phyloP scores from a whole-genome alignment of 2,329 filamentous ascomycete genomes.

The Paracoccidioides lutzii region DNA sequence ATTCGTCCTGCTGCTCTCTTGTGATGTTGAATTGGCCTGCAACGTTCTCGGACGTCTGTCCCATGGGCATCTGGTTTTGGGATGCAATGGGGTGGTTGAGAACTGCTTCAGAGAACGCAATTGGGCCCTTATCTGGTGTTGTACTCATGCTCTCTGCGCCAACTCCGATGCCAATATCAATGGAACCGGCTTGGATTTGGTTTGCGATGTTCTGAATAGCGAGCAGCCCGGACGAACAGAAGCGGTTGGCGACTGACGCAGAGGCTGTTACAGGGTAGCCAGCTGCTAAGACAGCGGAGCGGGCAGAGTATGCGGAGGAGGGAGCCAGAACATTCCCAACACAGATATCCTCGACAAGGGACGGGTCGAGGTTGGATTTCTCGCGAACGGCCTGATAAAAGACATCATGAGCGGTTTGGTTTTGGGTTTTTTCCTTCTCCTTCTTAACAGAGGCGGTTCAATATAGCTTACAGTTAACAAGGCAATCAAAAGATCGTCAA shows the following conservation, averaged over 20 bases:
- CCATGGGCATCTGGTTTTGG: constrained; percentile 93
- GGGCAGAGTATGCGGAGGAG: constrained; percentile 77
- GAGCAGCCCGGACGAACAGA: constrained; percentile 82
- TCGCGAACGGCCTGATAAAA: constrained; percentile 53
- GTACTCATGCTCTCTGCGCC: constrained; percentile 88
- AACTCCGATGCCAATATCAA: constrained; percentile 78
- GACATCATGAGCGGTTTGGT: not conserved
- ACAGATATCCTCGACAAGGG: constrained; percentile 75
- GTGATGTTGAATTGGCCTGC: constrained; percentile 61
- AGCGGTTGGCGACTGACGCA: constrained; percentile 72
- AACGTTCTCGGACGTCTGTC: constrained; percentile 82
- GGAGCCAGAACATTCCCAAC: constrained; percentile 82
- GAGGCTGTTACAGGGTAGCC: constrained; percentile 71
- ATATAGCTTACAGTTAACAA: constrained; percentile 22
- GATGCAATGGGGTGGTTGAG: constrained; percentile 61
- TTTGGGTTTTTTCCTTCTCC: not conserved
- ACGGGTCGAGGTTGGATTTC: constrained; percentile 74
- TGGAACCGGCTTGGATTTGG: constrained; percentile 77
- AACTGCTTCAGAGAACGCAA: constrained; percentile 72
- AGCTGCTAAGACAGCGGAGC: constrained; percentile 71
- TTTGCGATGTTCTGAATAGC: constrained; percentile 86
- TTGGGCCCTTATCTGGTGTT: constrained; percentile 68
- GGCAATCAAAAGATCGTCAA: constrained; percentile 27
- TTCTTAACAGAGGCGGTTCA: not conserved
- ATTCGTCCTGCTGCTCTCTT: constrained; percentile 62